Percentiles rank a stretch among this genome's conserved stretches.
Evolutionary conservation across 495 filamentous ascomycete species (phyloP).

Genomic region (Staphylotrichum longicolle): DNA sequence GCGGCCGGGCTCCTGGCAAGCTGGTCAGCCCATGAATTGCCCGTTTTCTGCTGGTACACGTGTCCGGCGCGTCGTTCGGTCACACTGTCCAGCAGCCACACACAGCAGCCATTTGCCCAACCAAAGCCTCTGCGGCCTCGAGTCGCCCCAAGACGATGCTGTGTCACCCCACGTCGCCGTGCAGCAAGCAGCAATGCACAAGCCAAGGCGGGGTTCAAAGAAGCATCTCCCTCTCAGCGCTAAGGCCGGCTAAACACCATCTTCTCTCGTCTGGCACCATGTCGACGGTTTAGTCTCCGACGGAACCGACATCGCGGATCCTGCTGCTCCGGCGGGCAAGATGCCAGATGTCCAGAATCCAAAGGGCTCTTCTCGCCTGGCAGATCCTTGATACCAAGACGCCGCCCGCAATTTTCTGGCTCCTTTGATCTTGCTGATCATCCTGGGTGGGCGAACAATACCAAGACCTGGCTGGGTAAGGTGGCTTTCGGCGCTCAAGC

Average conservation of each 20-base stretch:
- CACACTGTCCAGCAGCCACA: slow-evolving; percentile 3
- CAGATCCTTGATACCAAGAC: not conserved
- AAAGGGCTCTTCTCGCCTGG: no score
- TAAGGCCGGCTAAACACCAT: slow-evolving; percentile 16
- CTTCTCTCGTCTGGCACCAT: not conserved
- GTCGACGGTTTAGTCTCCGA: not conserved
- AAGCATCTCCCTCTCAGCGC: slow-evolving; percentile 5
- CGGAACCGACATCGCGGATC: not conserved
- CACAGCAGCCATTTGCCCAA: slow-evolving; percentile 7
- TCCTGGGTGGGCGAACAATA: not conserved
- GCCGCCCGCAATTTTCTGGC: not conserved
- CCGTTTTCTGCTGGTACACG: slow-evolving; percentile 14
- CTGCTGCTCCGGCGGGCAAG: slow-evolving; percentile 5
- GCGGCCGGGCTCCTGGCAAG: no score
- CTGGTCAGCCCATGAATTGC: not conserved
- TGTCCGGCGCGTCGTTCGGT: slow-evolving; percentile 8
- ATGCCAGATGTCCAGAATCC: not conserved
- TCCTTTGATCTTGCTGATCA: not conserved
- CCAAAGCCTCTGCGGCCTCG: not conserved
- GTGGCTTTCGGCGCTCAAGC: not conserved
- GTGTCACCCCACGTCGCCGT: slow-evolving; percentile 5
- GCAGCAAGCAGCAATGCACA: not conserved
- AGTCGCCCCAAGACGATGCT: no score
- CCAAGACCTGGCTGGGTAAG: not conserved
- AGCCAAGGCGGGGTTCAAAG: not conserved